Percentiles rank a stretch among this genome's conserved stretches.
phyloP scores from a whole-genome alignment of 148 eudicot species.

The Persicaria maculosa region DNA sequence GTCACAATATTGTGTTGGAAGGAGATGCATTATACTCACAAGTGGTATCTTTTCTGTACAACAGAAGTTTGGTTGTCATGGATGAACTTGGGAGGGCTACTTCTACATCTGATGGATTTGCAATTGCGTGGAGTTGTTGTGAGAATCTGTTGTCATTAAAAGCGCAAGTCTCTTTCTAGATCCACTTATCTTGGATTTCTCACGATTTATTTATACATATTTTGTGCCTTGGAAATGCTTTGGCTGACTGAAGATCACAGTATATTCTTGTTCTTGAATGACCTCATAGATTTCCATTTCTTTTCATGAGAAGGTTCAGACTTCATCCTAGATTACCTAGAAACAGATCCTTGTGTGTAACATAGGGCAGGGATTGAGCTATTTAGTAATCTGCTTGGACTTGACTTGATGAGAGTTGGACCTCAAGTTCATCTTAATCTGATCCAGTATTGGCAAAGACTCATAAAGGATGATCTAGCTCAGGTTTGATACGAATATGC shows the following conservation, averaged over 20 bases:
- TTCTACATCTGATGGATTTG: conserved; percentile 95
- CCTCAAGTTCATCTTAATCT: not conserved
- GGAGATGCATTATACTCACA: conserved; percentile 1
- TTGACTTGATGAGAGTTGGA: not conserved
- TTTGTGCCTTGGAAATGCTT: not conserved
- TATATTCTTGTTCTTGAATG: not conserved
- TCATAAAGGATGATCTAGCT: not conserved
- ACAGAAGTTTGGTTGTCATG: conserved; percentile 93
- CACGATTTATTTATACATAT: not conserved
- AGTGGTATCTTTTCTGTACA: conserved; percentile 8
- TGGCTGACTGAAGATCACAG: not conserved
- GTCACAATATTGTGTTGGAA: not conserved
- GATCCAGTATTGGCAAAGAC: not conserved
- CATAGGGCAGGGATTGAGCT: not conserved
- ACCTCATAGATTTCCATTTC: not conserved
- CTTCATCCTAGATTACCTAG: not conserved
- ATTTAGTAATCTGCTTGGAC: not conserved
- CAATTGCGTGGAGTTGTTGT: conserved; percentile 98
- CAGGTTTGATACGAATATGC: not conserved
- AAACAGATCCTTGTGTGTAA: not conserved
- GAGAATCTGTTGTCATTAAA: conserved; percentile 79
- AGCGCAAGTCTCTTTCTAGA: conserved; percentile 47
- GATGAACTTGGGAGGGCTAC: conserved; percentile 99
- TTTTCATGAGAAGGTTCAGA: not conserved
- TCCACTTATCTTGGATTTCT: conserved; percentile 7